Percentiles rank a stretch among this genome's conserved stretches.
phyloP scores from a whole-genome alignment of 2,329 filamentous ascomycete genomes.

The Chrysosporium keratinophilum region DNA sequence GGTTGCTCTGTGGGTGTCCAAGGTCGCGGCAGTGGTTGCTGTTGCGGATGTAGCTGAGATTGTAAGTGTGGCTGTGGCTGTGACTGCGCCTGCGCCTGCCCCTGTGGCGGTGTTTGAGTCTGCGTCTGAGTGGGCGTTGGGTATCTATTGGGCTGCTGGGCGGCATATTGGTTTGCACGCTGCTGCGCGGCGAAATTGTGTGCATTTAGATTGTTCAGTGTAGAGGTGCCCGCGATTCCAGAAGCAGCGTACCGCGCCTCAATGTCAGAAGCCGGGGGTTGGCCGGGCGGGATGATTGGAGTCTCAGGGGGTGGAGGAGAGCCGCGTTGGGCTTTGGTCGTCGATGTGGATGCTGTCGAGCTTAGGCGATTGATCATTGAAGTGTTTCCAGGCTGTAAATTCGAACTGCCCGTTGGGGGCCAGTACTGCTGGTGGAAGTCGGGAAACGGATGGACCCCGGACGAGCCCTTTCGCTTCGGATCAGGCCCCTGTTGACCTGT shows the following conservation, averaged over 20 bases:
- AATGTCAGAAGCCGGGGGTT: conserved; percentile 66
- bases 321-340: conserved; percentile 79
- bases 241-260: conserved; percentile 85
- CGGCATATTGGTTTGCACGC: conserved; percentile 66
- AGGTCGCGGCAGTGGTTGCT: conserved; percentile 46
- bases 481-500: conserved; percentile 20
- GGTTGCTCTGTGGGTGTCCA: conserved; percentile 94
- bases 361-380: conserved; percentile 50
- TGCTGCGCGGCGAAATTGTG: conserved; percentile 74
- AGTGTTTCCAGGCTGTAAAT: conserved; percentile 42
- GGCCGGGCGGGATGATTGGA: conserved; percentile 62
- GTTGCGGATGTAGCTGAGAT: conserved; percentile 36
- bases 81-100: conserved; percentile 45
- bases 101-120: conserved; percentile 24
- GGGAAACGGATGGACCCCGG: conserved; percentile 35
- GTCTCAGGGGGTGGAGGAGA: conserved; percentile 94
- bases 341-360: conserved; percentile 87
- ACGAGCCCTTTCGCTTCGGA: conserved; percentile 16
- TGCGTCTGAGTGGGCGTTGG: conserved; percentile 21
- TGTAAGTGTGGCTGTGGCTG: conserved; percentile 32
- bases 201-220: conserved; percentile 61
- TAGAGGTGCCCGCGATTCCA: conserved; percentile 77
- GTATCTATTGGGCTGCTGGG: conserved; percentile 33
- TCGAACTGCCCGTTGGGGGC: conserved; percentile 36
- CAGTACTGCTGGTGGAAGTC: conserved; percentile 54